These are phyloP conservation scores for Asterophora parasitica DNA, from an alignment of 768 basidiomycete species.

Conservation along the genomic window DNA sequence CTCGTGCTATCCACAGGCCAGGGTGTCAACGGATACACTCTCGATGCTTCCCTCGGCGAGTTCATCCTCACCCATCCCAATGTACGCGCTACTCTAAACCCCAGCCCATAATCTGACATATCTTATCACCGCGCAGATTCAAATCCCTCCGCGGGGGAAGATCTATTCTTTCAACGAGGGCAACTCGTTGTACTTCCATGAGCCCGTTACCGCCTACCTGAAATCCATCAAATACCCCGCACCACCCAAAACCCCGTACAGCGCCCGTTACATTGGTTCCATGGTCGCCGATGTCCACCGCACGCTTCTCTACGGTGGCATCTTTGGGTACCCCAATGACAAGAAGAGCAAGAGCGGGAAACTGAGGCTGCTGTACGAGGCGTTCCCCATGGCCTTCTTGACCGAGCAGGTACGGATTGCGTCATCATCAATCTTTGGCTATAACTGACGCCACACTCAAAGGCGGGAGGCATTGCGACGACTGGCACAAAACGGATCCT, in stretches of 20 bases:
- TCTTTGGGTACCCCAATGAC: slow-evolving; percentile 97
- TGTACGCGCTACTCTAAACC: slow-evolving; percentile 35
- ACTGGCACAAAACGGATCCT: slow-evolving; percentile 93
- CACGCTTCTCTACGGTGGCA: slow-evolving; percentile 94
- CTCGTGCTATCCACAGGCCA: slow-evolving; percentile 91
- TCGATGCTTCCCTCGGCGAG: slow-evolving; percentile 93
- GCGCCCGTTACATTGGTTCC: slow-evolving; percentile 91
- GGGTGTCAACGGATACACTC: slow-evolving; percentile 97
- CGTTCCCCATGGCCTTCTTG: slow-evolving; percentile 96
- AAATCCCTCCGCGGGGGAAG: slow-evolving; percentile 90
- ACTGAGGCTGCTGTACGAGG: slow-evolving; percentile 91
- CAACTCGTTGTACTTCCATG: slow-evolving; percentile 91
- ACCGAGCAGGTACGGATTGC: slow-evolving; percentile 71
- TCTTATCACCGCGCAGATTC: slow-evolving; percentile 51
- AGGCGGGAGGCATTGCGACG: slow-evolving; percentile 96
- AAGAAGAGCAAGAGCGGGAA: slow-evolving; percentile 98
- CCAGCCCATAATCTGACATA: slow-evolving; percentile 1
- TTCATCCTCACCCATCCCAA: slow-evolving; percentile 98
- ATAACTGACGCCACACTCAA: slow-evolving; percentile 12
- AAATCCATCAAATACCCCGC: slow-evolving; percentile 89
- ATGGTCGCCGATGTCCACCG: slow-evolving; percentile 99
- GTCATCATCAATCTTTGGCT: background rate
- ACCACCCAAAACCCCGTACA: slow-evolving; percentile 78
- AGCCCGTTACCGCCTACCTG: slow-evolving; percentile 76
- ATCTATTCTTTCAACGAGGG: slow-evolving; percentile 99